These are phyloP conservation scores for Craspedostauros australis DNA, from an alignment of 108 stramenopile genomes.

Conservation along the genomic window DNA sequence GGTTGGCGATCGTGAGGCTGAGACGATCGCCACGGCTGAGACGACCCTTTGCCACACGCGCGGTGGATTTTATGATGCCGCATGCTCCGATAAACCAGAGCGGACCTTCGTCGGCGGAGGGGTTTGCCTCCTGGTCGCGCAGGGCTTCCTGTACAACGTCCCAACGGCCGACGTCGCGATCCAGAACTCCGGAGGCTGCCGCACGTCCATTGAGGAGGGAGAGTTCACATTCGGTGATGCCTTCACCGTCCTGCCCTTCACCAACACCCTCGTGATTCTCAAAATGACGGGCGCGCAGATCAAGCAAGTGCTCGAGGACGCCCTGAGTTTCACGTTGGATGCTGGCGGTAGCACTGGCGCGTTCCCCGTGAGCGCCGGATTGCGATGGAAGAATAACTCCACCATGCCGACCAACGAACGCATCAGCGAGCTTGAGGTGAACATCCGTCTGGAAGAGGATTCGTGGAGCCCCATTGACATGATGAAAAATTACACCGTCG, in stretches of 20 bases:
- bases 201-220: slow-evolving; percentile 28
- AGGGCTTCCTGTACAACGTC: slow-evolving; percentile 29
- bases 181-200: slow-evolving; percentile 41
- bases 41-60: slow-evolving; percentile 22
- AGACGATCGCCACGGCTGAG: slow-evolving; percentile 10
- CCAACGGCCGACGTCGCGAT: slow-evolving; percentile 41
- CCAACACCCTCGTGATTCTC: slow-evolving; percentile 40
- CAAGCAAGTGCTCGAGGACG: slow-evolving; percentile 35
- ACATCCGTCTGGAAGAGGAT: slow-evolving; percentile 21
- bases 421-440: slow-evolving; percentile 33
- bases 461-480: slow-evolving; percentile 41
- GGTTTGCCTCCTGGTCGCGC: slow-evolving; percentile 35
- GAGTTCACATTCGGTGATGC: slow-evolving; percentile 28
- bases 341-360: no score
- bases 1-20: slow-evolving; percentile 2
- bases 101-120: slow-evolving; percentile 27
- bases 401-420: slow-evolving; percentile 11
- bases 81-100: slow-evolving; percentile 3
- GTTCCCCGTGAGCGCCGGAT: slow-evolving; percentile 50
- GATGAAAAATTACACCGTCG: slow-evolving; percentile 39
- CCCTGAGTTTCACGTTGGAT: slow-evolving; percentile 19
- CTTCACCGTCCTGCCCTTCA: slow-evolving; percentile 37
- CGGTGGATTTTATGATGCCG: slow-evolving; percentile 9
- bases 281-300: slow-evolving; percentile 37
- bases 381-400: slow-evolving; percentile 44